Evolutionary conservation across 768 basidiomycete species (phyloP).

Genomic region (Grammothele lineata): DNA sequence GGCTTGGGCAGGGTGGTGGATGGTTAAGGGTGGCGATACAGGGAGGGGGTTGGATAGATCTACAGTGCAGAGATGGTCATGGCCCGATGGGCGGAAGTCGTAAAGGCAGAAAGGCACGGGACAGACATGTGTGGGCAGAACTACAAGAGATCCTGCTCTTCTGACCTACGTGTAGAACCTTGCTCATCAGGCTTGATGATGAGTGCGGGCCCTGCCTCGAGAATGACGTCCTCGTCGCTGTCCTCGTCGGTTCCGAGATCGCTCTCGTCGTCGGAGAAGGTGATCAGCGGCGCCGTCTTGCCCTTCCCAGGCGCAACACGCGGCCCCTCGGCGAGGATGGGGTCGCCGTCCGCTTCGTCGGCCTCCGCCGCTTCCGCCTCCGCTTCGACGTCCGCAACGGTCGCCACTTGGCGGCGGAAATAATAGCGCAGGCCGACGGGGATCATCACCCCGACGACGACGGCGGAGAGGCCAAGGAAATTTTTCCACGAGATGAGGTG

Average conservation of each 20-base stretch:
- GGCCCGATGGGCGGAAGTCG: too few species aligned
- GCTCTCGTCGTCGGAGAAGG: constrained; percentile 34
- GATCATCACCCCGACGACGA: constrained; percentile 89
- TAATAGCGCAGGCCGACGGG: constrained; percentile 86
- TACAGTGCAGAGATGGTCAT: too few species aligned
- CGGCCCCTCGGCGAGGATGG: constrained; percentile 56
- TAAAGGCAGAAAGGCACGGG: too few species aligned
- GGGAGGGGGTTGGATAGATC: too few species aligned
- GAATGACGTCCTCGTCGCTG: constrained; percentile 57
- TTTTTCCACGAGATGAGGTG: constrained; percentile 91
- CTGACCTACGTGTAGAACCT: too few species aligned
- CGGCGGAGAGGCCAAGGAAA: constrained; percentile 77
- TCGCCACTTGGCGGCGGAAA: constrained; percentile 61
- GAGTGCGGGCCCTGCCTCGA: constrained; percentile 70
- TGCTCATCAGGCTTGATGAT: constrained; percentile 33
- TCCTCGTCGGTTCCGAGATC: not conserved
- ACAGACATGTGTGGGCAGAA: too few species aligned
- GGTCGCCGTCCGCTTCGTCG: constrained; percentile 31
- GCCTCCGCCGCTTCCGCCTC: constrained; percentile 32
- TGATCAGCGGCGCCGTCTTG: constrained; percentile 28
- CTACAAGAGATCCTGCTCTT: too few species aligned
- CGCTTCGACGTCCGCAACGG: constrained; percentile 31
- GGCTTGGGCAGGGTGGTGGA: too few species aligned
- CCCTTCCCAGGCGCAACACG: constrained; percentile 38
- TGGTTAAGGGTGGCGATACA: too few species aligned